These are phyloP conservation scores for Tylopilus felleus DNA, from an alignment of 768 basidiomycete species.

Conservation along the genomic window DNA sequence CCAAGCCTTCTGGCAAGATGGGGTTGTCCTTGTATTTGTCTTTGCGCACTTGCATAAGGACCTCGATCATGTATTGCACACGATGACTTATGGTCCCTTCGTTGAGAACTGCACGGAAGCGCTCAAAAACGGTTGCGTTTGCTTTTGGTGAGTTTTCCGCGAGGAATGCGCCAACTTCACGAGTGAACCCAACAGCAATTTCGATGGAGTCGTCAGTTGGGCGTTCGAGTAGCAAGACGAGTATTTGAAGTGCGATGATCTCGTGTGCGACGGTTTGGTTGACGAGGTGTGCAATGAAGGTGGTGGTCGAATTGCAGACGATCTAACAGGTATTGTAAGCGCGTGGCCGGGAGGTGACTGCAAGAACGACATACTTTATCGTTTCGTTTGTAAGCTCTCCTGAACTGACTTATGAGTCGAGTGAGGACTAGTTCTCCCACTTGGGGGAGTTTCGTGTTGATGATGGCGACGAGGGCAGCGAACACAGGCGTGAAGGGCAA, in stretches of 20 bases:
- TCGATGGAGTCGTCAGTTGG: constrained; percentile 98
- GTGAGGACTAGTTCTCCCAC: constrained; percentile 90
- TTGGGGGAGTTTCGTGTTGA: constrained; percentile 96
- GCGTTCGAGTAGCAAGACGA: constrained; percentile 90
- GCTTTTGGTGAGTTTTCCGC: constrained; percentile 92
- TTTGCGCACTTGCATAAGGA: constrained; percentile 97
- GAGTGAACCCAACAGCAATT: constrained; percentile 96
- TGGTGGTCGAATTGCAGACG: constrained; percentile 89
- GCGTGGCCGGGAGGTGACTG: not conserved
- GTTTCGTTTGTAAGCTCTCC: constrained; percentile 92
- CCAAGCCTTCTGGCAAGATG: constrained; percentile 87
- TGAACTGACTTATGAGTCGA: constrained; percentile 91
- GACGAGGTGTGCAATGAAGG: constrained; percentile 87
- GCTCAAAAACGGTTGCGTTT: constrained; percentile 91
- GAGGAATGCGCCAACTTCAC: constrained; percentile 95
- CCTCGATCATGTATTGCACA: constrained; percentile 99
- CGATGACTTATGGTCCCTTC: constrained; percentile 94
- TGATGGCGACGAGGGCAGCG: constrained; percentile 87
- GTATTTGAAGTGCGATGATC: constrained; percentile 90
- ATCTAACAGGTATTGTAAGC: constrained; percentile 47
- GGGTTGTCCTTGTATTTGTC: constrained; percentile 99
- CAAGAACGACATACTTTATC: constrained; percentile 72
- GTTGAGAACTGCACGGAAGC: constrained; percentile 94
- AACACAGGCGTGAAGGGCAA: constrained; percentile 98
- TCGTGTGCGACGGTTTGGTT: constrained; percentile 94